These are phyloP conservation scores for Juglanconis oblonga DNA, from an alignment of 2,329 filamentous ascomycete species.

Conservation along the genomic window DNA sequence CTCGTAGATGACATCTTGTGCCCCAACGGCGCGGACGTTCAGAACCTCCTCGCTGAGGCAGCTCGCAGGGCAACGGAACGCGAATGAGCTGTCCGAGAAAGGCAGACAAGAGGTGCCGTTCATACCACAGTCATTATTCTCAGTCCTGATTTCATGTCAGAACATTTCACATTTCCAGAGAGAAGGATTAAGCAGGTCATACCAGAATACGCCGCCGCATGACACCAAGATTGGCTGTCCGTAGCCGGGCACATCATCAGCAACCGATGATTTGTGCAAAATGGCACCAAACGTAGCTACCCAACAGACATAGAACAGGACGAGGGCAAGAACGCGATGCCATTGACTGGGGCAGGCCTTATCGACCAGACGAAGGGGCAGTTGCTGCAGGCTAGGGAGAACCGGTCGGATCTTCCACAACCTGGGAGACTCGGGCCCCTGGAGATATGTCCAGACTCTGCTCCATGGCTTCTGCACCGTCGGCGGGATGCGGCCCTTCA, in stretches of 20 bases:
- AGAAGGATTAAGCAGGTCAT: neutral
- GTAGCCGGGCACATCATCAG: slow-evolving; percentile 10
- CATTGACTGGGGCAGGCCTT: slow-evolving; percentile 10
- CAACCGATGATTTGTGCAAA: slow-evolving; percentile 10
- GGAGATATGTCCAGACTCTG: neutral
- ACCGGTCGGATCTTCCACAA: slow-evolving; percentile 13
- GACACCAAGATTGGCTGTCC: slow-evolving; percentile 5
- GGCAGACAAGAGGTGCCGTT: slow-evolving; percentile 13
- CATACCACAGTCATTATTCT: slow-evolving; percentile 13
- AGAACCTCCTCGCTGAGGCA: slow-evolving; percentile 14
- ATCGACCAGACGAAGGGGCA: slow-evolving; percentile 15
- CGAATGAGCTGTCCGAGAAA: slow-evolving; percentile 15
- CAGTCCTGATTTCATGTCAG: slow-evolving; percentile 9
- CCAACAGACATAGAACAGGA: slow-evolving; percentile 17
- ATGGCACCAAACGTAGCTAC: slow-evolving; percentile 13
- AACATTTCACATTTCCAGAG: neutral
- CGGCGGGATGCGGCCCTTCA: slow-evolving; percentile 3
- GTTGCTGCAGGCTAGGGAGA: slow-evolving; percentile 12
- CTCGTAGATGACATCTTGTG: slow-evolving; percentile 15
- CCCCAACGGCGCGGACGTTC: slow-evolving; percentile 13
- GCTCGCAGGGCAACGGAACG: slow-evolving; percentile 15
- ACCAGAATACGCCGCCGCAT: slow-evolving; percentile 15
- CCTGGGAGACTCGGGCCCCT: slow-evolving; percentile 2
- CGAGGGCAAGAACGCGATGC: slow-evolving; percentile 5
- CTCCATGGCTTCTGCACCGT: neutral